Base-by-base conservation (phyloP, 2,329 filamentous ascomycete genomes). In the Nemania abortiva region DNA sequence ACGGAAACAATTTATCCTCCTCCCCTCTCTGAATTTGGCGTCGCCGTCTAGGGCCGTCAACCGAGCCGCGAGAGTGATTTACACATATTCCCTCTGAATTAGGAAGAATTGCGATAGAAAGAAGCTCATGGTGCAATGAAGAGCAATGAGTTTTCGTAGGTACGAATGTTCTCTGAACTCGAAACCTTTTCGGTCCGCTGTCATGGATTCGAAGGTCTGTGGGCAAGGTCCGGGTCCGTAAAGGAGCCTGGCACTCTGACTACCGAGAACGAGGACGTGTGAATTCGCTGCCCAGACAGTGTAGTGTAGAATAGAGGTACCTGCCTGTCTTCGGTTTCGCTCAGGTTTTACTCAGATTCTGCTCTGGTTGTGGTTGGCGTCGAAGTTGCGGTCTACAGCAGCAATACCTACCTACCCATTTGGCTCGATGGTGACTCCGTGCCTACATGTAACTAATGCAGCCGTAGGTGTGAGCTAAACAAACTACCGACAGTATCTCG, bases 31-130 rank as follows among this genome's bases (percentile, higher is more conserved):
- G 52, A 47, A 62, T 58, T 50, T 58, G 34, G 57, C 57, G 45
- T 62, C 52, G 62, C 57, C 63, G 56, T 55, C 37, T 37, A 66
- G 66, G 66, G 63, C 66, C 66, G 66, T 27, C 47, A 59, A 47
- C 63, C 66, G 63, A 66, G 57, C 53, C 61, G 52, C 42, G 57
- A 69, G 62, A 42, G 29, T 20, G 27, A 37, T 37, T 49, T 54
- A 34, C 47, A 34, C 20, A 49, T 11, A 39, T 29, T 20, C 20
- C 22, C 54, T 24, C 52, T 34, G 15, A 45, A 54, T 57, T 37
- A 22, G 61, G 29, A 45, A 10, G 4, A 18, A 54, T 20, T 13
- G 27, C 42, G n/a, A 65, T 13, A 22, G 7, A 45, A 65, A 68
- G 15, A 45, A 18, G n/a, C n/a, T 29, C 20, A n/a, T 57, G 22